Evolutionary conservation across 2,329 filamentous ascomycete species (phyloP).

Genomic region (Colletotrichum aenigma): DNA sequence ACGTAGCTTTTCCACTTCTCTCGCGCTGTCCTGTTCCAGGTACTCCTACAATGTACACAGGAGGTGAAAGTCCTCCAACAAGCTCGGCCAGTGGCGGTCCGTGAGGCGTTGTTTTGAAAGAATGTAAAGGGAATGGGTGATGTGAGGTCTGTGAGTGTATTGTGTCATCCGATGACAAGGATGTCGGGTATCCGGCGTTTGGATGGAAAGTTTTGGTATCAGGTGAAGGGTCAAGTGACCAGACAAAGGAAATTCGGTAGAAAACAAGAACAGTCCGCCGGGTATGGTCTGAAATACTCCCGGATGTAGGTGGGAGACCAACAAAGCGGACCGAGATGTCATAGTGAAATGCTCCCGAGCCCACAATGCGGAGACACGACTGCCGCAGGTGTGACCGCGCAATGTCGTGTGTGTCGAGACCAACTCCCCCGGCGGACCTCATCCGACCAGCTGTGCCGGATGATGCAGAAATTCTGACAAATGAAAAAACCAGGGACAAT

Average conservation of each 20-base stretch:
- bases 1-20: conserved; percentile 8
- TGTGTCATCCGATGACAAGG: conserved; percentile 19
- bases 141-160: conserved; percentile 14
- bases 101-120: conserved; percentile 13
- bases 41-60: conserved; percentile 19
- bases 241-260: conserved; percentile 14
- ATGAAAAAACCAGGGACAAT: conserved; percentile 20
- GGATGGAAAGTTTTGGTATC: conserved; percentile 19
- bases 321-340: conserved; percentile 4
- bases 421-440: conserved; percentile 2
- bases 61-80: conserved; percentile 14
- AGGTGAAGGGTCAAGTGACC: conserved; percentile 21
- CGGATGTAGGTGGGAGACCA: conserved; percentile 10
- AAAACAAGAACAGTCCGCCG: conserved; percentile 9
- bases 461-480: conserved; percentile 19
- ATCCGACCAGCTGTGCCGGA: neutral
- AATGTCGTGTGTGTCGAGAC: conserved; percentile 1
- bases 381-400: neutral
- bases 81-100: conserved; percentile 5
- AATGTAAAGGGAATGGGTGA: conserved; percentile 18
- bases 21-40: conserved; percentile 1
- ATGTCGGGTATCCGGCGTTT: conserved; percentile 18
- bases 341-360: conserved; percentile 18
- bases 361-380: conserved; percentile 1
- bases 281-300: neutral